Evolutionary conservation across 1,139 yeast genomes (phyloP).

Genomic region (Zhuliangozyma parablackwelliae): DNA sequence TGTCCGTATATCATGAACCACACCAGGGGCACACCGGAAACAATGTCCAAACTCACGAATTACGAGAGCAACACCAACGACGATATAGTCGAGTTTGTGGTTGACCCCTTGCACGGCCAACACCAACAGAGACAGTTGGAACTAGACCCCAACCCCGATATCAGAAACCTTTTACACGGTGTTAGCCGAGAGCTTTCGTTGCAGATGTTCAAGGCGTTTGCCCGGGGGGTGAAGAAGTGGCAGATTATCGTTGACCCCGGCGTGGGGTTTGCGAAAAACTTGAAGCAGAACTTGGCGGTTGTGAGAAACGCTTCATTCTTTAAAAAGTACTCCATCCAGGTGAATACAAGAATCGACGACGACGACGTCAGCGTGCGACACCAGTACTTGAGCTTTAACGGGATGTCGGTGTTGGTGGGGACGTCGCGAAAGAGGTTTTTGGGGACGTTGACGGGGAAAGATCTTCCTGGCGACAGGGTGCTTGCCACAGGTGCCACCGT

Average conservation of each 20-base stretch:
- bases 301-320: conserved; percentile 56
- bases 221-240: conserved; percentile 75
- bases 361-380: conserved; percentile 15
- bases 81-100: conserved; percentile 34
- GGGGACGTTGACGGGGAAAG: conserved; percentile 57
- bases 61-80: conserved; percentile 46
- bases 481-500: conserved; percentile 76
- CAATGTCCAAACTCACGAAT: conserved; percentile 60
- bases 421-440: conserved; percentile 86
- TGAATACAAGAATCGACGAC: conserved; percentile 18
- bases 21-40: conserved; percentile 75
- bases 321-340: conserved; percentile 44
- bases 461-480: conserved; percentile 55
- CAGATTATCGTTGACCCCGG: conserved; percentile 94
- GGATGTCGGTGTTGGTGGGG: conserved; percentile 71
- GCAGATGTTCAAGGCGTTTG: conserved; percentile 54
- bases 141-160: conserved; percentile 19
- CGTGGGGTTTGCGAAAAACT: conserved; percentile 82
- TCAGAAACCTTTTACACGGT: conserved; percentile 36
- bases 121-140: conserved; percentile 15
- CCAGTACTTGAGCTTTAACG: conserved; percentile 39
- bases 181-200: conserved; percentile 61
- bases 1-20: conserved; percentile 84
- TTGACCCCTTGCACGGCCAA: conserved; percentile 24
- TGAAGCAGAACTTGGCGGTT: conserved; percentile 62